Evolutionary conservation across 2,329 filamentous ascomycete species (phyloP).

Genomic region (Fusarium azukiicola): DNA sequence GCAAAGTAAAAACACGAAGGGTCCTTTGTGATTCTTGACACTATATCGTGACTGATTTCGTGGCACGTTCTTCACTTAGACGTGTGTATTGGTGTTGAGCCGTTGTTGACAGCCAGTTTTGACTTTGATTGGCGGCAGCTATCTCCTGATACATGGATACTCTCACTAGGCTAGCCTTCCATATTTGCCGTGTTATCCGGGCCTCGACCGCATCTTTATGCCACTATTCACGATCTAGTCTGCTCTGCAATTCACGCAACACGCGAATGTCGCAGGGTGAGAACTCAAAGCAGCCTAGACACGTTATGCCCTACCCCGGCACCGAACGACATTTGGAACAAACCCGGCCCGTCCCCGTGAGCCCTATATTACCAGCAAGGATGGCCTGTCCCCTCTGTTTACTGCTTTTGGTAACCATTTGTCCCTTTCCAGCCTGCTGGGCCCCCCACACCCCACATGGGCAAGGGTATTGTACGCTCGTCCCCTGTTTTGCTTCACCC

Average conservation of each 20-base stretch:
- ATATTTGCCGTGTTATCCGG: slow-evolving; percentile 11
- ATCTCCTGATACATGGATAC: neutral
- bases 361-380: neutral
- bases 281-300: neutral
- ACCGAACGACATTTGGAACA: neutral
- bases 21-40: neutral
- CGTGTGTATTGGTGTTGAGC: neutral
- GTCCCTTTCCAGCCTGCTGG: neutral
- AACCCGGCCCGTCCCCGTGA: neutral
- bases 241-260: neutral
- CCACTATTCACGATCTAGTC: neutral
- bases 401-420: neutral
- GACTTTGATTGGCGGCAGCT: neutral
- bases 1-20: slow-evolving; percentile 14
- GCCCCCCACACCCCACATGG: slow-evolving; percentile 12
- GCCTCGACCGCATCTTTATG: neutral
- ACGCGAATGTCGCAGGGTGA: neutral
- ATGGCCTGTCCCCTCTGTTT: neutral
- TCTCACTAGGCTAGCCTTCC: neutral
- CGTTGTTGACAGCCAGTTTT: neutral
- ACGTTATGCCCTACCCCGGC: neutral
- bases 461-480: neutral
- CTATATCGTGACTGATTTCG: neutral
- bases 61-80: neutral
- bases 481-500: neutral